Evolutionary conservation across 192 early-diverging fungal genomes (phyloP), one percentile per base, ranked within the genome.

Genomic region (Coemansia sp.): DNA sequence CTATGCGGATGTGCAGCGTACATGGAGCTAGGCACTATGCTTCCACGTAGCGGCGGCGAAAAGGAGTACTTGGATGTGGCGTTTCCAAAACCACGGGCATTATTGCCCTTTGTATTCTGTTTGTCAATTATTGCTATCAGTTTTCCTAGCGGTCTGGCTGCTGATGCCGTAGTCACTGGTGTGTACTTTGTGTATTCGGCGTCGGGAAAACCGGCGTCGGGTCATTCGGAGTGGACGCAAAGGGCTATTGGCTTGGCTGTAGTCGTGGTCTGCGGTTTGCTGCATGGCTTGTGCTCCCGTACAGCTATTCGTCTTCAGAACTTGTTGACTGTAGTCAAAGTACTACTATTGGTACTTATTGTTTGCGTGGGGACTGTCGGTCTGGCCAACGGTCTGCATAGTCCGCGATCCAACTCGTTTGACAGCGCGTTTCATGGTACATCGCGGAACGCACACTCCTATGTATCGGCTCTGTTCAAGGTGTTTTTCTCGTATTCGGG

Each of bases 401-500:
- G 8, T 0, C 61, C 61, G 36, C 49, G 58, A 12, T 6, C 62
- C 31, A 58, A 40, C 15, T 57, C 44, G 60, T 62, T 73, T 10
- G n/a, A n/a, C 29, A 60, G 70, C 62, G 58, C 67, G 63, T 75
- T 72, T 41, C 36, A 20, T 2, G 79, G 75, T 22, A 79, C 70
- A 2, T 71, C 73, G 49, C 41, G 55, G 3, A 71, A 75, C 41
- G 66, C 84, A 2, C 73, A 71, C 41, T 72, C 69, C 1, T 86
- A 86, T 43, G 68, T 71, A 38, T 69, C 71, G 34, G 84, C 84
- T 44, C 69, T 87, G 18, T 83, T 81, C 72, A 83, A 83, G 53
- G 87, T 86, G 65, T 73, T 87, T 29, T 88, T 80, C 57, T 82
- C 87, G 7, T 90, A 88, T 55, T 78, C 85, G 38, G 89, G 89